phyloP scores from a whole-genome alignment of 1,284 basidiomycete species.

The Takashimella koratensis region DNA sequence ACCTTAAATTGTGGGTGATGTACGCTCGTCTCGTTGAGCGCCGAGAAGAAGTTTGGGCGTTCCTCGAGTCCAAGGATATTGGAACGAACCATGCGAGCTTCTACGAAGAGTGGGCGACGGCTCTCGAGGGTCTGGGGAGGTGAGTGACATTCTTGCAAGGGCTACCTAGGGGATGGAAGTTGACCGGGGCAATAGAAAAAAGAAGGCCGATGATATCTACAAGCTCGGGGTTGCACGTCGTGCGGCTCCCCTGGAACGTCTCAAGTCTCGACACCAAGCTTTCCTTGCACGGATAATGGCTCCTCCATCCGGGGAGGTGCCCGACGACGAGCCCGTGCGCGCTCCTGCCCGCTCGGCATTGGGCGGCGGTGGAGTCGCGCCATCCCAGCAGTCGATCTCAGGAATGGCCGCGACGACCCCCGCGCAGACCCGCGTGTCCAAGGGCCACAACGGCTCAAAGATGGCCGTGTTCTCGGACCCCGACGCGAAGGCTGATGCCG shows the following conservation, averaged over 20 bases:
- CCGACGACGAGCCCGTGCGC: slow-evolving; percentile 34
- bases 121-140: slow-evolving; percentile 69
- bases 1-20: slow-evolving; percentile 81
- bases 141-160: slow-evolving; percentile 51
- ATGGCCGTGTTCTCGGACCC: slow-evolving; percentile 51
- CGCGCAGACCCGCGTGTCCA: slow-evolving; percentile 12
- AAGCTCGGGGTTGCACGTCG: slow-evolving; percentile 75
- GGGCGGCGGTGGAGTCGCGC: slow-evolving; percentile 13
- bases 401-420: slow-evolving; percentile 14
- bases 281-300: slow-evolving; percentile 69
- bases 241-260: slow-evolving; percentile 75
- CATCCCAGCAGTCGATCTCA: slow-evolving; percentile 20
- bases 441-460: slow-evolving; percentile 44
- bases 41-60: slow-evolving; percentile 65
- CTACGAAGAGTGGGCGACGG: slow-evolving; percentile 80
- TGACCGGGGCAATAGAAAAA: no score
- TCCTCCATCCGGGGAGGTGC: slow-evolving; percentile 38
- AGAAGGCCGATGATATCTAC: slow-evolving; percentile 80
- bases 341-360: slow-evolving; percentile 24
- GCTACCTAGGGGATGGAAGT: no score
- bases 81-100: slow-evolving; percentile 71
- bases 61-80: slow-evolving; percentile 71
- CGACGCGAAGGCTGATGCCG: slow-evolving; percentile 10
- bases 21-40: slow-evolving; percentile 65
- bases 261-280: slow-evolving; percentile 77